Base-by-base conservation (phyloP, 2,329 filamentous ascomycete species). In the Xylaria sp. region DNA sequence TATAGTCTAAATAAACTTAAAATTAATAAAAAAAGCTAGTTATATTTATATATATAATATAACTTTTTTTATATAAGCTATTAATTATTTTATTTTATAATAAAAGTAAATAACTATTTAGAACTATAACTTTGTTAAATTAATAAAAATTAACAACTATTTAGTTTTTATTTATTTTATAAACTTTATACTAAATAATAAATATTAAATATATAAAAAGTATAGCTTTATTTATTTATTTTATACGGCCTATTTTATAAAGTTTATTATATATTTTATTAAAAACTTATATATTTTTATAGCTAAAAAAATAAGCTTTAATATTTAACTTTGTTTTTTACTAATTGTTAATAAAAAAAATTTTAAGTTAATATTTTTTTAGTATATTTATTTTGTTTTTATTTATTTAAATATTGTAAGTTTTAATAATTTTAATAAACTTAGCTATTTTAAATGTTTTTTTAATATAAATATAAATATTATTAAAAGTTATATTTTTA, bases 21-120 rank as follows among this genome's bases (percentile, higher is more conserved):
- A 60, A 60, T 20, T 60, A 60, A 41, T 50, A 50, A 60, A 43
- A 43, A 43, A 43, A 43, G 1, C 18, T 9, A 5, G 18, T 43
- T 7, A n/a, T n/a, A n/a, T 43, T 43, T 2, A 43, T 8, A 8
- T n/a, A 43, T n/a, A n/a, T 43, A n/a, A 43, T n/a, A n/a, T 43
- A 43, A 7, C 3, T 1, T 43, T 43, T 43, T 0, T n/a, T 39
- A 28, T 23, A 39, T 18, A 60, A 50, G 4, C 28, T 59, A 46
- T 13, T 25, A 25, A 50, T 60, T 39, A 50, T 12, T 39, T 60
- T n/a, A 12, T 20, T 36, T 39, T 50, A 50, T 18, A 59, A 48
- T 8, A 46, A 18, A 4, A 59, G 48, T 25, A 32, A 32, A 15
- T 59, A 59, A 12, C 10, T 34, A 48, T 59, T 48, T 8, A 59